Conservation (phyloP, 805 yeast species). For the Spathaspora passalidarum region DNA sequence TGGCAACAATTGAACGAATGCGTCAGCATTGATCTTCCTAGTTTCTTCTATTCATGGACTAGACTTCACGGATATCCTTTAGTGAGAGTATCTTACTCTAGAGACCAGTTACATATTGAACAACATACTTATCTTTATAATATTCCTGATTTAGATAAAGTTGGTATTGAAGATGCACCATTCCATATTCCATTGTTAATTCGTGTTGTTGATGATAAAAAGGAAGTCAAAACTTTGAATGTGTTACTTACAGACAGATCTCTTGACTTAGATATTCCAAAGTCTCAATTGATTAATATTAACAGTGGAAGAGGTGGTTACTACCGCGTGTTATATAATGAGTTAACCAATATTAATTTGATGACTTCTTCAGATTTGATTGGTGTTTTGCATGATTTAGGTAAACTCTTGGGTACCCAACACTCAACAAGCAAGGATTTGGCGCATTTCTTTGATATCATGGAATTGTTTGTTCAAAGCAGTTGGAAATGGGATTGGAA, state of each 20-base stretch:
- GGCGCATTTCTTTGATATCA: conserved; percentile 27
- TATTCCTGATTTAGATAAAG: conserved; percentile 18
- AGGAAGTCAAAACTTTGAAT: conserved; percentile 29
- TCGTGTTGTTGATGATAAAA: conserved; percentile 25
- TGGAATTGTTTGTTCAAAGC: conserved; percentile 22
- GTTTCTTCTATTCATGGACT: conserved; percentile 59
- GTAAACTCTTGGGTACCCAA: conserved; percentile 30
- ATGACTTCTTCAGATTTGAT: conserved; percentile 25
- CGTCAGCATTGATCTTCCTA: conserved; percentile 42
- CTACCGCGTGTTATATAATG: conserved; percentile 47
- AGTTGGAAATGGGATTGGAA: conserved; percentile 22
- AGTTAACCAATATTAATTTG: conserved; percentile 11
- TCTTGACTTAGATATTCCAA: conserved; percentile 26
- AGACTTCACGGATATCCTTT: conserved; percentile 60
- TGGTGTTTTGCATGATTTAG: conserved; percentile 38
- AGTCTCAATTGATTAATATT: conserved; percentile 31
- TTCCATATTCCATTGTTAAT: conserved; percentile 60
- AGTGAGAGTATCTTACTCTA: conserved; percentile 20
- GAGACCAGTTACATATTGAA: conserved; percentile 18
- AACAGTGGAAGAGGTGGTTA: conserved; percentile 48
- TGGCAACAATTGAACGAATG: conserved; percentile 44
- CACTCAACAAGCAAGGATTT: conserved; percentile 19
- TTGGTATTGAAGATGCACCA: conserved; percentile 49
- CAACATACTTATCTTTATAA: conserved; percentile 36
- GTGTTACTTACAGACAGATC: conserved; percentile 44